Percentiles rank a stretch among this genome's conserved stretches.
These are phyloP conservation scores for Pseudoperonospora humuli DNA, from an alignment of 352 stramenopile species.

Conservation along the genomic window DNA sequence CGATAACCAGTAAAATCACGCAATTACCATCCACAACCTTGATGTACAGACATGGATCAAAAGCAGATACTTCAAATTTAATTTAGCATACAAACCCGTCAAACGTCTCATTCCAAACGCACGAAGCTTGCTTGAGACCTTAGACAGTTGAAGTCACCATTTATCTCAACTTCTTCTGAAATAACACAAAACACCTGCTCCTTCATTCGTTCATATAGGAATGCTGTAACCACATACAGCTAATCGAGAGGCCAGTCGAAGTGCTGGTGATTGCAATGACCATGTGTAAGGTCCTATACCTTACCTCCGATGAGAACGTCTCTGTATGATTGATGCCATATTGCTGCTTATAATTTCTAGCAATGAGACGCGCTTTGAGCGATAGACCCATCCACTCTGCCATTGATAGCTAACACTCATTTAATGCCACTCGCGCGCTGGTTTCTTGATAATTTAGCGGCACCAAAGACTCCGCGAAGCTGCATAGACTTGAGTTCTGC, in stretches of 20 bases:
- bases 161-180: not conserved
- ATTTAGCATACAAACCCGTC: no score
- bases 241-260: no score
- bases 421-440: not conserved
- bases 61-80: no score
- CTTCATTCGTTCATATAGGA: no score
- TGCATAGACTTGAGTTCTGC: no score
- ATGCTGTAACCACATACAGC: not conserved
- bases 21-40: constrained; percentile 7
- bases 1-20: constrained; percentile 4
- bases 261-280: not conserved
- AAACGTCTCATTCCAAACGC: not conserved
- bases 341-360: no score
- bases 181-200: no score
- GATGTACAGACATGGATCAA: constrained; percentile 7
- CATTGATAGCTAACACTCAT: not conserved
- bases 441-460: not conserved
- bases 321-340: no score
- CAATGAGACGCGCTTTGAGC: no score
- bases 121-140: not conserved
- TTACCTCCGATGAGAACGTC: not conserved
- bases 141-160: not conserved
- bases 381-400: not conserved
- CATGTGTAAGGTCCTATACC: not conserved
- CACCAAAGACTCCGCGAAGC: no score